phyloP scores from a whole-genome alignment of 768 basidiomycete species.

The Lentinula guzmanii region DNA sequence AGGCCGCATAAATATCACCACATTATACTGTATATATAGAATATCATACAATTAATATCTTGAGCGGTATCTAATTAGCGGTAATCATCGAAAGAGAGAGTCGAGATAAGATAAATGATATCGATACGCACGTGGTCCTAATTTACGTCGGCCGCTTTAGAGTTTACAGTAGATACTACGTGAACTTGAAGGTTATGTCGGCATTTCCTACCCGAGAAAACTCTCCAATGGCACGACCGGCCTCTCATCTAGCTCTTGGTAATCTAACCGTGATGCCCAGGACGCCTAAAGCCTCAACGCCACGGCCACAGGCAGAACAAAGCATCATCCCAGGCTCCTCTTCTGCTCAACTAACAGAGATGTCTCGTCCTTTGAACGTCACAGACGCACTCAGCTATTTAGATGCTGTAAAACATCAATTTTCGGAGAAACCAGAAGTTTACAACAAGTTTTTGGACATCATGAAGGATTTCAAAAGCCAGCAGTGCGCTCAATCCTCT shows the following conservation, averaged over 20 bases:
- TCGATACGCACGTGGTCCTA: neutral
- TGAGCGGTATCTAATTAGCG: neutral
- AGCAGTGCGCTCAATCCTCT: conserved; percentile 53
- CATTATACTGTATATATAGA: too few species aligned
- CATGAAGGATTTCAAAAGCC: conserved; percentile 99
- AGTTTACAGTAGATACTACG: neutral
- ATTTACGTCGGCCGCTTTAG: neutral
- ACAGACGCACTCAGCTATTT: conserved; percentile 91
- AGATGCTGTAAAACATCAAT: conserved; percentile 89
- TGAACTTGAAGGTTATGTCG: neutral
- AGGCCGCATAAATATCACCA: too few species aligned
- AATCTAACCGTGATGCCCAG: conserved; percentile 9
- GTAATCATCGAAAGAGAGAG: neutral
- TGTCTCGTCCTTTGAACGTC: conserved; percentile 73
- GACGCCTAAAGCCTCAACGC: conserved; percentile 30
- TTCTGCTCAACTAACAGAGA: conserved; percentile 28
- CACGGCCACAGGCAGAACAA: conserved; percentile 28
- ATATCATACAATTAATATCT: too few species aligned
- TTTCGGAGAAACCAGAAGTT: conserved; percentile 88
- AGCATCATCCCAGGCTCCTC: conserved; percentile 15
- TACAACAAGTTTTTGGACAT: conserved; percentile 94
- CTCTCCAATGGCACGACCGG: conserved; percentile 5
- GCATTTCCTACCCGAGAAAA: conserved; percentile 3
- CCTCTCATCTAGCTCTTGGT: conserved; percentile 3
- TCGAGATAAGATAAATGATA: conserved; percentile 2